Conservation (phyloP, 352 stramenopile genomes). For the Pythium grandisporangium region DNA sequence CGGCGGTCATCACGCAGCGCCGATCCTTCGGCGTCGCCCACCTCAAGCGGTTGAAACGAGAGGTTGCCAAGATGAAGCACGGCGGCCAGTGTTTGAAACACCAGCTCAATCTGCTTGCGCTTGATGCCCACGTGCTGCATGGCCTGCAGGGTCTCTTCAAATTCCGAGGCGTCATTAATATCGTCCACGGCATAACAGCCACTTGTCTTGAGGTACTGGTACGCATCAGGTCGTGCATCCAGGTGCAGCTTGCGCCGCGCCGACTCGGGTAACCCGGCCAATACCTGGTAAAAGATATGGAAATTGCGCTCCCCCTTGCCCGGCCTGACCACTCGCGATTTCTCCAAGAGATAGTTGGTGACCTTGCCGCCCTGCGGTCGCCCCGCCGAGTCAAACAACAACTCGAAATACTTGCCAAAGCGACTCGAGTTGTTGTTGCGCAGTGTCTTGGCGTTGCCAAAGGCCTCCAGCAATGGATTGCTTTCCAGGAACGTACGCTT, state of each 20-base stretch:
- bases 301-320: constrained; percentile 90
- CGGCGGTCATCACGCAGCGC: constrained; percentile 22
- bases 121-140: constrained; percentile 88
- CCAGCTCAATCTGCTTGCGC: constrained; percentile 83
- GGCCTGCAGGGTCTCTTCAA: constrained; percentile 77
- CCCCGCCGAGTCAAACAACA: constrained; percentile 88
- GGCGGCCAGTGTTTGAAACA: constrained; percentile 73
- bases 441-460: constrained; percentile 94
- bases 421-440: constrained; percentile 94
- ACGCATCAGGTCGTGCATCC: constrained; percentile 51
- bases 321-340: constrained; percentile 81
- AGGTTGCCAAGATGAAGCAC: constrained; percentile 79
- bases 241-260: constrained; percentile 67
- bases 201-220: constrained; percentile 84
- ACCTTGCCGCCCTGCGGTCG: constrained; percentile 81
- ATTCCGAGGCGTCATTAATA: constrained; percentile 86
- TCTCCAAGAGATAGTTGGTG: constrained; percentile 90
- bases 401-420: constrained; percentile 95
- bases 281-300: constrained; percentile 93
- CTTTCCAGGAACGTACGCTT: constrained; percentile 90
- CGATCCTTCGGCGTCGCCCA: constrained; percentile 70
- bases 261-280: constrained; percentile 50
- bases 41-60: constrained; percentile 43
- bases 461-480: constrained; percentile 94
- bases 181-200: constrained; percentile 88